Percentiles rank a stretch among this genome's conserved stretches.
Evolutionary conservation across 805 yeast genomes (phyloP).

Genomic region (Suhomyces kilbournensis): DNA sequence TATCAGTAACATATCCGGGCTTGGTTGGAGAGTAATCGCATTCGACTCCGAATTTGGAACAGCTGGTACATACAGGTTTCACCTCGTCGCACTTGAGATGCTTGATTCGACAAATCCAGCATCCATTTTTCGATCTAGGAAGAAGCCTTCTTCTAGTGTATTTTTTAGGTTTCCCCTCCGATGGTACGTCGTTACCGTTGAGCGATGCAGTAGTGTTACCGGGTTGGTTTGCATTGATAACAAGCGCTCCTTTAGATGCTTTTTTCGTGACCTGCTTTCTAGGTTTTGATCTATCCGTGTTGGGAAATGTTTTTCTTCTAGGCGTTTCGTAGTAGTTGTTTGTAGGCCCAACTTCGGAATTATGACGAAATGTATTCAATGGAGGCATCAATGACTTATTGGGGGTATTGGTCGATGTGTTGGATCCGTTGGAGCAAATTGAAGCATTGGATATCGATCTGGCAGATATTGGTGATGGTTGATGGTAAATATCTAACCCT

Average conservation of each 20-base stretch:
- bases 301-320: slow-evolving; percentile 16
- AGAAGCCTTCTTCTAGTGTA: slow-evolving; percentile 38
- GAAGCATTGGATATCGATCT: slow-evolving; percentile 13
- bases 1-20: slow-evolving; percentile 39
- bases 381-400: slow-evolving; percentile 16
- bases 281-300: slow-evolving; percentile 7
- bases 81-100: slow-evolving; percentile 44
- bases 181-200: slow-evolving; percentile 1
- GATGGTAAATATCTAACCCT: slow-evolving; percentile 15
- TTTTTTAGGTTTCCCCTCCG: slow-evolving; percentile 25
- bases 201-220: neutral
- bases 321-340: slow-evolving; percentile 14
- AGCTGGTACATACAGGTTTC: slow-evolving; percentile 36
- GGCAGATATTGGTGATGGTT: slow-evolving; percentile 9
- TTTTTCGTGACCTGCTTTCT: slow-evolving; percentile 6
- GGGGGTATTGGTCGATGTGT: slow-evolving; percentile 8
- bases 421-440: slow-evolving; percentile 9
- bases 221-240: neutral
- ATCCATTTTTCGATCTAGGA: slow-evolving; percentile 42
- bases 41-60: slow-evolving; percentile 37
- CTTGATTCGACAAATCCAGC: slow-evolving; percentile 47
- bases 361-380: slow-evolving; percentile 23
- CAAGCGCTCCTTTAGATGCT: slow-evolving; percentile 3
- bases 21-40: slow-evolving; percentile 40
- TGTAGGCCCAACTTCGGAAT: slow-evolving; percentile 18